These are phyloP conservation scores for Aspergillus pseudoterreus DNA, from an alignment of 2,329 filamentous ascomycete genomes.

Conservation along the genomic window DNA sequence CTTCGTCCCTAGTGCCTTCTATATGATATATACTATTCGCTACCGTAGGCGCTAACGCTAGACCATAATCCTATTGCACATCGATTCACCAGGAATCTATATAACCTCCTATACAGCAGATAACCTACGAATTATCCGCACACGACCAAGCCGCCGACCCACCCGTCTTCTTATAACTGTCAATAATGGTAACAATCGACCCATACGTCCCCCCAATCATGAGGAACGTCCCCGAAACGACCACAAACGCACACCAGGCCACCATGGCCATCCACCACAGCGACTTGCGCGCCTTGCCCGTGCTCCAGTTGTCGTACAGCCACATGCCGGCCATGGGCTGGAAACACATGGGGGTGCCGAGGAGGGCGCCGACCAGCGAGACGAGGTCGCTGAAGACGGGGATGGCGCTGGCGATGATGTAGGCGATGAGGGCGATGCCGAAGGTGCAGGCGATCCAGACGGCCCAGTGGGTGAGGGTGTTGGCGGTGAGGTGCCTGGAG, in stretches of 20 bases:
- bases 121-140: neutral
- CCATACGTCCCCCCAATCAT: neutral
- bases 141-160: neutral
- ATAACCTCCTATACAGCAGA: too few relatives aligned
- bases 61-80: too few relatives aligned
- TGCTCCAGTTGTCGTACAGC: conserved; percentile 38
- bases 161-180: neutral
- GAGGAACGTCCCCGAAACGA: neutral
- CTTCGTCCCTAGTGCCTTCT: too few relatives aligned
- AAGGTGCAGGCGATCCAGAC: conserved; percentile 17
- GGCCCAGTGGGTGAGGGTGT: conserved; percentile 14
- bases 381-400: conserved; percentile 20
- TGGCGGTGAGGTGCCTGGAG: conserved; percentile 14
- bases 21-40: too few relatives aligned
- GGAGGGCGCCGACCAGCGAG: conserved; percentile 21
- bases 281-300: neutral
- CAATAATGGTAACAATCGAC: neutral
- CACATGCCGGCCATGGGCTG: conserved; percentile 17
- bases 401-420: conserved; percentile 21
- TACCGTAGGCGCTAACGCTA: too few relatives aligned
- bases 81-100: too few relatives aligned
- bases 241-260: neutral
- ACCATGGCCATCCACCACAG: neutral
- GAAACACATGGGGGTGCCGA: conserved; percentile 15
- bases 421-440: conserved; percentile 13